Base-by-base conservation (phyloP, 2,329 filamentous ascomycete genomes). In the Cylindrodendrum hubeiense region DNA sequence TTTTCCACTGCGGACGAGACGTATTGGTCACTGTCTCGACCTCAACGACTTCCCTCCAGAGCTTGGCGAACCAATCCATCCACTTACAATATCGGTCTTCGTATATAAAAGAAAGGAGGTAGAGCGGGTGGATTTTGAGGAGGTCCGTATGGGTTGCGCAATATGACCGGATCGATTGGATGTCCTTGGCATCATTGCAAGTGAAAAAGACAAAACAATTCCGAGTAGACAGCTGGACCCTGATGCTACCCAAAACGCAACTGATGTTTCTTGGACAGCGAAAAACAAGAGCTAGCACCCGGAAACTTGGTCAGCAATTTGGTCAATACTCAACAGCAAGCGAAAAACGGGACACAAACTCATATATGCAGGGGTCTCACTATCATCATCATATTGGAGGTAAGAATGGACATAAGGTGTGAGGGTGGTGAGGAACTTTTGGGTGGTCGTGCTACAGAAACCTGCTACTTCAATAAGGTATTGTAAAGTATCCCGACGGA, bases 91-190 rank as follows among this genome's bases (percentile, higher is more conserved):
- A 55, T 5, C 61, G 61, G 19, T 51, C 5, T 24, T 67, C 53
- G 47, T 44, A 59, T 4, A 67, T 41, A 21, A 59, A 26, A 13
- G 61, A 54, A 1, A 67, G 53, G 3, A 65, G 54, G 53, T 57
- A 59, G 19, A 67, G 39, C 13, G 65, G 65, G 33, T 67, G 61
- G 5, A 44, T 50, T 13, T 43, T 51, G n/a, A 67, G 34, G n/a
- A 52, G 28, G 17, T 49, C 44, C 15, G 34, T 26, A 51, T 59
- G 46, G 17, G 30, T 41, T 46, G 28, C 34, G 26, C 50, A 57
- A 21, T 37, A 39, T 13, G 39, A 50, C 12, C 39, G n/a, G 5
- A 65, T 49, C 19, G 41, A 30, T 6, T 55, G 12, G 13, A 50
- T 37, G 15, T 54, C 61, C 13, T 33, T 26, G 17, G 8, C 15